phyloP scores from a whole-genome alignment of 139 green algal genomes.

The Picochlorum sp. region DNA sequence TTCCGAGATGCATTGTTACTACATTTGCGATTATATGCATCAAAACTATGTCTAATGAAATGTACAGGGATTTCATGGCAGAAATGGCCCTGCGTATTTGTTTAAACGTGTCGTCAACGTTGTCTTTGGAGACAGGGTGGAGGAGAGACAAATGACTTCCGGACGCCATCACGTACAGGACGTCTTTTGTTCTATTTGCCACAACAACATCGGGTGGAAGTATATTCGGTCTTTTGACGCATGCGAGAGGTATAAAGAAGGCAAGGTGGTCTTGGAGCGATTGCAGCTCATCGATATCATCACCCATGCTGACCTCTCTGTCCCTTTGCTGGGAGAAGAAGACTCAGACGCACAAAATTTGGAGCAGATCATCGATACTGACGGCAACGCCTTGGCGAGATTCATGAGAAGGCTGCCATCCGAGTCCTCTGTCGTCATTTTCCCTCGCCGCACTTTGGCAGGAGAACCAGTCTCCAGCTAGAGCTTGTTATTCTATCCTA shows the following conservation, averaged over 20 bases:
- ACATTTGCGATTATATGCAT: no score
- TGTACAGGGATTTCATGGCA: slow-evolving; percentile 13
- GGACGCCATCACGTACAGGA: slow-evolving; percentile 9
- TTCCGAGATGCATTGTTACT: no score
- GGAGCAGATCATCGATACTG: no score
- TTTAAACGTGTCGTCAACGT: slow-evolving; percentile 9
- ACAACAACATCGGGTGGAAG: slow-evolving; percentile 2
- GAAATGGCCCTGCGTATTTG: slow-evolving; percentile 13
- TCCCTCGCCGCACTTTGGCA: no score
- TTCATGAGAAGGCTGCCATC: no score
- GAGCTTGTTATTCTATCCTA: no score
- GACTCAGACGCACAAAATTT: no score
- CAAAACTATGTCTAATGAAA: neutral
- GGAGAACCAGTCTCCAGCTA: no score
- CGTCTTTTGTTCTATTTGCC: slow-evolving; percentile 8
- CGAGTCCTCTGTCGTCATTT: no score
- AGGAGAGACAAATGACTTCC: slow-evolving; percentile 14
- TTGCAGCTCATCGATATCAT: slow-evolving; percentile 5
- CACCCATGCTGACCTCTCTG: neutral
- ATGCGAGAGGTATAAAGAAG: slow-evolving; percentile 14
- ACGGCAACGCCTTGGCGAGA: no score
- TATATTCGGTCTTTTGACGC: slow-evolving; percentile 3
- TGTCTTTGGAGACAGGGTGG: neutral
- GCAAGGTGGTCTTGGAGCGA: slow-evolving; percentile 8
- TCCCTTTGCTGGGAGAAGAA: no score